Conservation (phyloP, 495 filamentous ascomycete species). For the Cercophora scortea region DNA sequence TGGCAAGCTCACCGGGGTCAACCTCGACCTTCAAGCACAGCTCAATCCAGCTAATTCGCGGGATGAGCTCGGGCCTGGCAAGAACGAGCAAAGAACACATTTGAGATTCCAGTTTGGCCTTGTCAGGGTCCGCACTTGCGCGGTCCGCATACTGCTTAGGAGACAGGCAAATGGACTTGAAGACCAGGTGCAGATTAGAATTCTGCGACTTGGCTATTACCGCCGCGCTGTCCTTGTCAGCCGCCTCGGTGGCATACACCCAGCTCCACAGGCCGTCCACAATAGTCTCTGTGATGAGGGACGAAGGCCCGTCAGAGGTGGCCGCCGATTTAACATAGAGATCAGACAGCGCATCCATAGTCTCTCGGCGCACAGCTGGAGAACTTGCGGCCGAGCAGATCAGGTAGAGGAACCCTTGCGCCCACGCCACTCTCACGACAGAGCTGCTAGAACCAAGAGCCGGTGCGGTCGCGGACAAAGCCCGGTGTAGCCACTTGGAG, state of each 20-base stretch:
- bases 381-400: conserved; percentile 54
- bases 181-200: conserved; percentile 50
- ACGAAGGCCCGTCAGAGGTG: conserved; percentile 27
- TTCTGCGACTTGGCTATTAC: conserved; percentile 57
- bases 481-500: conserved; percentile 63
- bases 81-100: conserved; percentile 70
- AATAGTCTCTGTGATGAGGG: conserved; percentile 48
- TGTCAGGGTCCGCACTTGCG: conserved; percentile 24
- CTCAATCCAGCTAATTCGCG: conserved; percentile 78
- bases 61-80: conserved; percentile 69
- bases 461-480: conserved; percentile 54
- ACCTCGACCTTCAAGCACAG: conserved; percentile 67
- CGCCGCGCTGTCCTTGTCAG: conserved; percentile 72
- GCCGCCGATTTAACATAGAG: conserved; percentile 49
- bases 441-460: conserved; percentile 22
- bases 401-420: conserved; percentile 72
- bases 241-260: conserved; percentile 54
- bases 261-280: conserved; percentile 76
- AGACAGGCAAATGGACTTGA: conserved; percentile 62
- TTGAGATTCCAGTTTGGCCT: conserved; percentile 47
- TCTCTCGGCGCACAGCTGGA: conserved; percentile 49
- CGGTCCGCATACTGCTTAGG: conserved; percentile 31
- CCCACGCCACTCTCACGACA: conserved; percentile 54
- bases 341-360: conserved; percentile 47
- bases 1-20: conserved; percentile 74